These are phyloP conservation scores for Fomitopsis serialis DNA, from an alignment of 768 basidiomycete genomes.

Conservation along the genomic window DNA sequence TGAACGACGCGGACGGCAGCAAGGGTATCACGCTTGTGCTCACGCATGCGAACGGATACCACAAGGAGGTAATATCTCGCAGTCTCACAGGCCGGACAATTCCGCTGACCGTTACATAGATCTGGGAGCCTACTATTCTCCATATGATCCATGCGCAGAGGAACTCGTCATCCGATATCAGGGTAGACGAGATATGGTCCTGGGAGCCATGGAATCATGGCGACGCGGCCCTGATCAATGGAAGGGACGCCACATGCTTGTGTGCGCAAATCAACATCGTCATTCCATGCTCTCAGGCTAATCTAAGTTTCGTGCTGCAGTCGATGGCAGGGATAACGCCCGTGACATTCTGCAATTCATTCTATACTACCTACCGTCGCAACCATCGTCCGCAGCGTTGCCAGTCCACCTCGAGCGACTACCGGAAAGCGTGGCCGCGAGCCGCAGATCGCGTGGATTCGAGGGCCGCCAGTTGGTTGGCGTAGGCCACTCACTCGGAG, in stretches of 20 bases:
- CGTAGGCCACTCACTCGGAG: slow-evolving; percentile 84
- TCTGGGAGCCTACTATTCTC: slow-evolving; percentile 68
- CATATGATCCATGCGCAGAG: slow-evolving; percentile 42
- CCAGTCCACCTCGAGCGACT: slow-evolving; percentile 54
- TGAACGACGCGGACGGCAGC: slow-evolving; percentile 14
- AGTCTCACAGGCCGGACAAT: no score
- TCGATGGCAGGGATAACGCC: slow-evolving; percentile 71
- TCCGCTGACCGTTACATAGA: slow-evolving; percentile 37
- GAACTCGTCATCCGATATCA: slow-evolving; percentile 13
- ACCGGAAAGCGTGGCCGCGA: slow-evolving; percentile 34
- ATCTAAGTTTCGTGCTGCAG: slow-evolving; percentile 38
- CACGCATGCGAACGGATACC: slow-evolving; percentile 83
- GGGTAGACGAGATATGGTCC: slow-evolving; percentile 72
- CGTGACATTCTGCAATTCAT: slow-evolving; percentile 80
- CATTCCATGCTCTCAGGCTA: neutral
- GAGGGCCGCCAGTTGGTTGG: slow-evolving; percentile 29
- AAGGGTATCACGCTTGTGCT: slow-evolving; percentile 67
- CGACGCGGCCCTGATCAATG: slow-evolving; percentile 72
- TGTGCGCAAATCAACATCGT: slow-evolving; percentile 38
- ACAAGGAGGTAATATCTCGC: slow-evolving; percentile 62
- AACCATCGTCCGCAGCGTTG: slow-evolving; percentile 23
- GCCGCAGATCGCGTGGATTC: slow-evolving; percentile 45
- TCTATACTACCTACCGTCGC: slow-evolving; percentile 54
- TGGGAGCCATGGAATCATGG: slow-evolving; percentile 86
- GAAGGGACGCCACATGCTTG: slow-evolving; percentile 43